Conservation (phyloP, 1,284 basidiomycete species). For the Irpex lacteus region DNA sequence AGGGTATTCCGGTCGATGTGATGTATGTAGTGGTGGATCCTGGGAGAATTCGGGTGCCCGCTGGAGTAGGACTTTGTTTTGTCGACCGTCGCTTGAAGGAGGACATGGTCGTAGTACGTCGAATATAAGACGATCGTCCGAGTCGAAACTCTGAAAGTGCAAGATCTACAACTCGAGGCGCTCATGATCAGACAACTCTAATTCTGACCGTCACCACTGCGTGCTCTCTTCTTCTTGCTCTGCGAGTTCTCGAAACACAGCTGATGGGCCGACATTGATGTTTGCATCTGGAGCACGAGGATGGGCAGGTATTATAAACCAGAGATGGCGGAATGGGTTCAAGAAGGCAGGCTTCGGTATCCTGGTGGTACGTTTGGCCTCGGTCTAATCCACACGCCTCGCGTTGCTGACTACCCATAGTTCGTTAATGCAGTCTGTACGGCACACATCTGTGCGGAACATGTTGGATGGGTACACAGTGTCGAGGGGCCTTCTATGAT, state of each 20-base stretch:
- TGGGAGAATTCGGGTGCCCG: slow-evolving; percentile 67
- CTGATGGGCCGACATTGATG: background rate
- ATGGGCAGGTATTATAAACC: background rate
- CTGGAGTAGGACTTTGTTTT: slow-evolving; percentile 37
- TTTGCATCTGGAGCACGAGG: background rate
- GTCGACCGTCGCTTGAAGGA: slow-evolving; percentile 78
- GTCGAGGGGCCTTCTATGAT: slow-evolving; percentile 82
- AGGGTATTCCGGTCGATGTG: slow-evolving; percentile 87
- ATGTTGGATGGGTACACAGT: slow-evolving; percentile 52
- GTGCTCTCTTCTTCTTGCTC: background rate
- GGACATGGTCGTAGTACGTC: slow-evolving; percentile 49
- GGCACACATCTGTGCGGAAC: slow-evolving; percentile 56
- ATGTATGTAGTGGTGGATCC: slow-evolving; percentile 60
- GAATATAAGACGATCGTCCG: too few species aligned
- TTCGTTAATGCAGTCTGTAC: slow-evolving; percentile 49
- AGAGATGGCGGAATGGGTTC: background rate
- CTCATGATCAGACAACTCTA: background rate
- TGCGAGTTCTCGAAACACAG: background rate
- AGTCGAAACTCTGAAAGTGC: too few species aligned
- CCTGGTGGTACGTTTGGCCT: background rate
- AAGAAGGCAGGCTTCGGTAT: background rate
- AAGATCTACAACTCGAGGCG: background rate
- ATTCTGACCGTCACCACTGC: background rate
- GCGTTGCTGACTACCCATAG: slow-evolving; percentile 27
- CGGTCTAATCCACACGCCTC: background rate